A percentile compares a stretch with the other conserved stretches of the same genome.
Evolutionary conservation across 768 basidiomycete genomes (phyloP).

Genomic region (Pleurotus giganteus): DNA sequence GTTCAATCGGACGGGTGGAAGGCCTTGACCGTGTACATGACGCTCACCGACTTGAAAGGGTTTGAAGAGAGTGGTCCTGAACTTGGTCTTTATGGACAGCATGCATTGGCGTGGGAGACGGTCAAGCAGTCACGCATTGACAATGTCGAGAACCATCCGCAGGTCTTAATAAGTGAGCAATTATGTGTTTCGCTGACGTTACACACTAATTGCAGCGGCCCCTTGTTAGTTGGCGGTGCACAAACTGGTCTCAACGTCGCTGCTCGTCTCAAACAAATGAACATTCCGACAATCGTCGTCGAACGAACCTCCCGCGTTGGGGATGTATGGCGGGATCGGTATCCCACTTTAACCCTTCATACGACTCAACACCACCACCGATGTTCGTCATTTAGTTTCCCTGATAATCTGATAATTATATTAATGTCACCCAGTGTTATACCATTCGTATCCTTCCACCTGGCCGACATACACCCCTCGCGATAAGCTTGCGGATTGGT

Average conservation of each 20-base stretch:
- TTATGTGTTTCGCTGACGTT: too few species aligned
- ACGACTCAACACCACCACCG: slow-evolving; percentile 17
- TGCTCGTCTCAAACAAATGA: slow-evolving; percentile 40
- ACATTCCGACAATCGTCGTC: slow-evolving; percentile 34
- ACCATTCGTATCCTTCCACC: slow-evolving; percentile 33
- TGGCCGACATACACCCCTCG: slow-evolving; percentile 41
- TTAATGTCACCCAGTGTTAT: slow-evolving; percentile 28
- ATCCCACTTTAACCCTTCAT: slow-evolving; percentile 40
- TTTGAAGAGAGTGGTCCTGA: too few species aligned
- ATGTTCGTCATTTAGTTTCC: slow-evolving; percentile 10
- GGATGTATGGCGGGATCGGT: slow-evolving; percentile 43
- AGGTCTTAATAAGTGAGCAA: too few species aligned
- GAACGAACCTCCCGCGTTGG: slow-evolving; percentile 34
- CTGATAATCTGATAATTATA: neutral
- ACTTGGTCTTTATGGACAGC: too few species aligned
- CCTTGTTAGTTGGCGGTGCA: slow-evolving; percentile 41
- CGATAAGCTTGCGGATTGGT: slow-evolving; percentile 42
- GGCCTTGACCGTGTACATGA: too few species aligned
- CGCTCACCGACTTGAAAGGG: too few species aligned
- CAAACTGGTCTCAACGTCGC: slow-evolving; percentile 42
- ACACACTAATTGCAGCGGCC: too few species aligned
- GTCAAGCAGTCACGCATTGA: too few species aligned
- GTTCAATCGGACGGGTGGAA: too few species aligned
- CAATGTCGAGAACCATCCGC: too few species aligned
- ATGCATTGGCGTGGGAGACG: too few species aligned